Evolutionary conservation across 257 asterid species (phyloP), one percentile per base, ranked within the genome.

Genomic region (Nicotiana obtusifolia): DNA sequence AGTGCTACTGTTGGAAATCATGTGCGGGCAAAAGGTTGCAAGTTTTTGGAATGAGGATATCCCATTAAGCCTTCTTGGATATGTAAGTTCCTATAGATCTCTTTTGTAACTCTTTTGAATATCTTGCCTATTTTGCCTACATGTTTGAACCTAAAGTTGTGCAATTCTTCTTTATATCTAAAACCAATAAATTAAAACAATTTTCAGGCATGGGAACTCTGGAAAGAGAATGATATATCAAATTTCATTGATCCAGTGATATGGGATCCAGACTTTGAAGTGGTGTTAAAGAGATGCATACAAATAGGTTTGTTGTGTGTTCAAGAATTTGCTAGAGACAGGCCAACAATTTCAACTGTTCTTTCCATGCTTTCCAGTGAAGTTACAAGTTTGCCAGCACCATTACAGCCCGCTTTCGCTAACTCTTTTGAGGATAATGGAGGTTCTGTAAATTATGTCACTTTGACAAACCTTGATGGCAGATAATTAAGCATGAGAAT

Each of bases 121-220:
- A 20, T 60, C 16, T 22, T 20, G 1, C 30, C 9, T 59, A 8
- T 59, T 20, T 11, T 62, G 19, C 15, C 10, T 26, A 3, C 31
- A 62, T 62, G n/a, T 13, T 26, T 11, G 37, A 41, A 41, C 47
- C 10, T 41, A 41, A 41, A 41, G 47, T 41, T 41, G 47, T 1
- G 47, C 10, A 7, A 7, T 7, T 41, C 8, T 41, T 66, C 4
- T 33, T 66, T 33, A 31, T 8, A 56, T 33, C 53, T 35, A 33
- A 33, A 19, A 33, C 17, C 24, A 4, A 24, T 17, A 54, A 28
- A 28, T 28, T 1, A 1, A 28, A 30, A 26, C 81, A 49, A 22
- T 76, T 33, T 77, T 52, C 84, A 93, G 94, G 92, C 89, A 20
- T 93, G 96, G 94, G 90, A 89, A 84, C 85, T 80, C 8, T 91